phyloP scores from a whole-genome alignment of 148 eudicot species.

The Oxyria digyna region DNA sequence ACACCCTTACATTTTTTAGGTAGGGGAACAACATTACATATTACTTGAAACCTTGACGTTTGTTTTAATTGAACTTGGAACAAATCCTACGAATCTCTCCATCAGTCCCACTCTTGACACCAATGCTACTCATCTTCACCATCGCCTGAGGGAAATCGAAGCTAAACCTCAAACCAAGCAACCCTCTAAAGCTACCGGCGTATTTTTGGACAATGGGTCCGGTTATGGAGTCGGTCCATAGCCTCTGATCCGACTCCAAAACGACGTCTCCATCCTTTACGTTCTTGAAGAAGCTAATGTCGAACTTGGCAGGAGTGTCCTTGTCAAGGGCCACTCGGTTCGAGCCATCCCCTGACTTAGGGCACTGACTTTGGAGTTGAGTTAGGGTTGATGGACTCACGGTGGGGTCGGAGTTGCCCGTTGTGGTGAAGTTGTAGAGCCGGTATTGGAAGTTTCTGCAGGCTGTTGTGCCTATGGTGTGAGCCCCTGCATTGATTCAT shows the following conservation, averaged over 20 bases:
- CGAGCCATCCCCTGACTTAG: slow-evolving; percentile 43
- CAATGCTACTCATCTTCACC: slow-evolving; percentile 70
- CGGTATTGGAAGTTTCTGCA: slow-evolving; percentile 57
- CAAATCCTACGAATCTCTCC: slow-evolving; percentile 67
- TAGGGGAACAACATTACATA: too few relatives aligned
- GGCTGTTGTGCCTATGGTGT: slow-evolving; percentile 62
- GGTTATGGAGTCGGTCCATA: slow-evolving; percentile 41
- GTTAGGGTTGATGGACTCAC: slow-evolving; percentile 32
- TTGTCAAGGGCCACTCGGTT: slow-evolving; percentile 49
- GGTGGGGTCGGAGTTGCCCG: slow-evolving; percentile 65
- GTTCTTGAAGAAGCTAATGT: slow-evolving; percentile 53
- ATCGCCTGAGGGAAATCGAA: slow-evolving; percentile 62
- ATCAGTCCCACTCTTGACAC: slow-evolving; percentile 46
- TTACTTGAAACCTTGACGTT: too few relatives aligned
- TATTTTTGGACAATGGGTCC: slow-evolving; percentile 37
- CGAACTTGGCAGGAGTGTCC: slow-evolving; percentile 34
- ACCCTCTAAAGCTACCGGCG: slow-evolving; percentile 56
- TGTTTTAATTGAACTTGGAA: slow-evolving; percentile 39
- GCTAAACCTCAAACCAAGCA: slow-evolving; percentile 46
- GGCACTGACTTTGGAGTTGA: slow-evolving; percentile 39
- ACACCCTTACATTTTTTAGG: too few relatives aligned
- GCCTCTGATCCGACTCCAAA: slow-evolving; percentile 68
- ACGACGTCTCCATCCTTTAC: slow-evolving; percentile 50
- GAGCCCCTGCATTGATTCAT: too few relatives aligned
- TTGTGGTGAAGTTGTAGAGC: slow-evolving; percentile 69